A percentile compares a stretch with the other conserved stretches of the same genome.
Conservation (phyloP, 257 asterid genomes). For the Euphrasia confusa region DNA sequence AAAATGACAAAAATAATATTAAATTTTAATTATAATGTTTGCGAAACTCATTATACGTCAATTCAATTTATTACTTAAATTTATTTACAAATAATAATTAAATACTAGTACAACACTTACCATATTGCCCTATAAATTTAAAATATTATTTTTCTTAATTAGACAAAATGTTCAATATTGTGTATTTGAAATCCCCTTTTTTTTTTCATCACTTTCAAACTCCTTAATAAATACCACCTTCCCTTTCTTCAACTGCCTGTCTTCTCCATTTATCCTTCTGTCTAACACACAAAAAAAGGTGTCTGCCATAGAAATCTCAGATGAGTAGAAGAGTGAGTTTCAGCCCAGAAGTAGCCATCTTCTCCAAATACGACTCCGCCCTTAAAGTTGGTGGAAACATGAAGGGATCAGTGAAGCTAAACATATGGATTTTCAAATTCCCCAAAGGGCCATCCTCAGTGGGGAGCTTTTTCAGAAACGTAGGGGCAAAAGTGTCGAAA, state of each 20-base stretch:
- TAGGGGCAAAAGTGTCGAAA: conserved; percentile 52
- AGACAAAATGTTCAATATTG: too few relatives aligned
- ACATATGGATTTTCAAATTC: conserved; percentile 35
- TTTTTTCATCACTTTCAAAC: conserved; percentile 17
- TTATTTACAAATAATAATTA: too few relatives aligned
- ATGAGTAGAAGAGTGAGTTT: conserved; percentile 49
- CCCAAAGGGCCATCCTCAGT: conserved; percentile 37
- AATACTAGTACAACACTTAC: too few relatives aligned
- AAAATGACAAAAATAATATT: too few relatives aligned
- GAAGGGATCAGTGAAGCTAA: conserved; percentile 25
- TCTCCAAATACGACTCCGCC: background rate
- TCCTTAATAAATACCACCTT: conserved; percentile 37
- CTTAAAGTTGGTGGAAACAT: conserved; percentile 14
- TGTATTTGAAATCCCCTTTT: background rate
- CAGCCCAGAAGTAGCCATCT: conserved; percentile 32
- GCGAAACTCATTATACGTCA: too few relatives aligned
- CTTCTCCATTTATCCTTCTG: conserved; percentile 7
- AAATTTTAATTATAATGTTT: too few relatives aligned
- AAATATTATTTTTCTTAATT: too few relatives aligned
- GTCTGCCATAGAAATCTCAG: conserved; percentile 8
- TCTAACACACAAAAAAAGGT: conserved; percentile 6
- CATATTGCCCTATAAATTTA: too few relatives aligned
- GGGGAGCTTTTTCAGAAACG: conserved; percentile 41
- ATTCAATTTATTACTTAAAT: too few relatives aligned
- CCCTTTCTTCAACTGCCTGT: conserved; percentile 23